Conservation (phyloP, 176 grass and related monocot genomes). For the Alloteropsis semialata region DNA sequence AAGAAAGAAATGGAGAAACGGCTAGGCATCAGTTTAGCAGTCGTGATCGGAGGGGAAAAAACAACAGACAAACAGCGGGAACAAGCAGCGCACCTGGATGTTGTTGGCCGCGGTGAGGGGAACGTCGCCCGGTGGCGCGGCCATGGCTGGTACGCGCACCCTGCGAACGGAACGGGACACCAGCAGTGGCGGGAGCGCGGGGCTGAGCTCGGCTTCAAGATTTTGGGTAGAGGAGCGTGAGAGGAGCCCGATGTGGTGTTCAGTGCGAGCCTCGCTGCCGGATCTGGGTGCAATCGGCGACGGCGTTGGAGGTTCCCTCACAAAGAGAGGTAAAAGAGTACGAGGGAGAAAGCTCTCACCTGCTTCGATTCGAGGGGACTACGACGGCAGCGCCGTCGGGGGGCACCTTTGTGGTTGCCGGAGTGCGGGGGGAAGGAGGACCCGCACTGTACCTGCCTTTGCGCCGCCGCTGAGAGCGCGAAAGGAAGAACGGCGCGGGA, state of each 20-base stretch:
- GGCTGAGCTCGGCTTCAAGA: neutral
- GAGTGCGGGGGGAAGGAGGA: neutral
- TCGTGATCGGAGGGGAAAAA: neutral
- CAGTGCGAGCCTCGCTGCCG: neutral
- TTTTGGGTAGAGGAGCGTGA: no score
- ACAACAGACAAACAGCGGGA: neutral
- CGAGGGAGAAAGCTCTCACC: no score
- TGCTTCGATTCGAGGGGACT: neutral
- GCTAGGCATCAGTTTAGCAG: neutral
- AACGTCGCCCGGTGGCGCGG: neutral
- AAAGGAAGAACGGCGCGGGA: neutral
- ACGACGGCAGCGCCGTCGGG: no score
- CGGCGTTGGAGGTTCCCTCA: neutral
- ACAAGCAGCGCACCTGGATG: constrained; percentile 8
- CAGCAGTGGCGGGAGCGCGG: no score
- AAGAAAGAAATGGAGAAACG: neutral
- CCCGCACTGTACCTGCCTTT: neutral
- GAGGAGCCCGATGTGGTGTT: no score
- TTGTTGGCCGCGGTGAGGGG: constrained; percentile 36
- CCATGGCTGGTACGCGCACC: neutral
- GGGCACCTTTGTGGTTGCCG: neutral
- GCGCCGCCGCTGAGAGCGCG: neutral
- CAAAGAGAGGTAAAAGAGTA: no score
- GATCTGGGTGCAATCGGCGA: neutral
- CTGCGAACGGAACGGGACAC: no score